Evolutionary conservation across 805 yeast species (phyloP).

Genomic region (Blastobotrys terrestris): DNA sequence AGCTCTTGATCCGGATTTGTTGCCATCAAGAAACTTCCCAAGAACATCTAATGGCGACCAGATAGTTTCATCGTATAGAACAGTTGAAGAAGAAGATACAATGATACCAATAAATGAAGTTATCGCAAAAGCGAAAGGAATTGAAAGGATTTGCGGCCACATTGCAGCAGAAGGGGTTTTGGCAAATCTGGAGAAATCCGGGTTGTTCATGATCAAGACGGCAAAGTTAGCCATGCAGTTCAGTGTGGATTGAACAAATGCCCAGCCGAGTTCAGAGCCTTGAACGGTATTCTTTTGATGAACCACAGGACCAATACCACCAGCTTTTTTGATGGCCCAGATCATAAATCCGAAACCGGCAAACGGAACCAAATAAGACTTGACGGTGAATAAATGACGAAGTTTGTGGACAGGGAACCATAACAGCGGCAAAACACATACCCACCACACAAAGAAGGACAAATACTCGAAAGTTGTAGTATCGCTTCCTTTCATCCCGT

Average conservation of each 20-base stretch:
- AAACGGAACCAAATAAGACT: conserved; percentile 70
- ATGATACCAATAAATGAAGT: conserved; percentile 82
- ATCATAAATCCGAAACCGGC: conserved; percentile 79
- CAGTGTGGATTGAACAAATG: conserved; percentile 72
- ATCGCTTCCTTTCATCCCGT: conserved; percentile 52
- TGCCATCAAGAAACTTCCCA: conserved; percentile 49
- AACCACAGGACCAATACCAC: conserved; percentile 71
- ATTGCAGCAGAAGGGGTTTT: conserved; percentile 45
- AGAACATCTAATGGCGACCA: conserved; percentile 86
- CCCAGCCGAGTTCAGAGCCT: conserved; percentile 73
- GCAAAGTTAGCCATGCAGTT: conserved; percentile 81
- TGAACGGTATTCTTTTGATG: conserved; percentile 46
- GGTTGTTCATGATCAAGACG: conserved; percentile 80
- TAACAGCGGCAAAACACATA: conserved; percentile 69
- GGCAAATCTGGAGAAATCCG: conserved; percentile 85
- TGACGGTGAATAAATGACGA: conserved; percentile 77
- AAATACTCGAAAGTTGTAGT: conserved; percentile 69
- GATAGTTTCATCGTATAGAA: conserved; percentile 58
- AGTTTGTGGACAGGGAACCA: conserved; percentile 78
- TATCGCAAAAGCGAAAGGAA: conserved; percentile 72
- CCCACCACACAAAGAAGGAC: conserved; percentile 77
- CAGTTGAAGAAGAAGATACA: conserved; percentile 71
- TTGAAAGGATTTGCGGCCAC: conserved; percentile 55
- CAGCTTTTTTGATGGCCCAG: conserved; percentile 78
- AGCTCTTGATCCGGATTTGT: conserved; percentile 50